Evolutionary conservation across 768 basidiomycete genomes (phyloP).

Genomic region (Megacollybia marginata): DNA sequence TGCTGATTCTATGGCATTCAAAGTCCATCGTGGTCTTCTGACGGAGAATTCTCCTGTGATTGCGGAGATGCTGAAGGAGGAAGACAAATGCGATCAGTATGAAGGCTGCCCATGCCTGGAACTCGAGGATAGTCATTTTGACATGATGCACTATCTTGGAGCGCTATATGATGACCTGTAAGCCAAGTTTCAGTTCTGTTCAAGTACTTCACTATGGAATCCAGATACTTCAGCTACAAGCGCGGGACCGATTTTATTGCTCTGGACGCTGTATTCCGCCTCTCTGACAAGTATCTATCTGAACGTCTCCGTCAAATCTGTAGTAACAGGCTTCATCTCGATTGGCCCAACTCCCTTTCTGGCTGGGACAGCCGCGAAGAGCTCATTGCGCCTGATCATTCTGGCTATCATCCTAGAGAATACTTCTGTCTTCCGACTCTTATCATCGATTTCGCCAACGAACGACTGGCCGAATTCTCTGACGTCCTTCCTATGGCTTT

Average conservation of each 20-base stretch:
- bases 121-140: slow-evolving; percentile 37
- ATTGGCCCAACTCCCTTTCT: slow-evolving; percentile 39
- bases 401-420: slow-evolving; percentile 31
- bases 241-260: slow-evolving; percentile 28
- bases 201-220: slow-evolving; percentile 25
- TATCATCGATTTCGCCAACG: not conserved
- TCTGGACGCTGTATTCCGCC: slow-evolving; percentile 35
- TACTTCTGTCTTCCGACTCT: not conserved
- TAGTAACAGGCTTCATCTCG: slow-evolving; percentile 29
- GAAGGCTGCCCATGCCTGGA: slow-evolving; percentile 4
- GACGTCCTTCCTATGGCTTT: not conserved
- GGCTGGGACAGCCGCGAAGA: slow-evolving; percentile 41
- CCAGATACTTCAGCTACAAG: slow-evolving; percentile 7
- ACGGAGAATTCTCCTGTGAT: slow-evolving; percentile 34
- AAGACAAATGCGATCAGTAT: too few relatives aligned
- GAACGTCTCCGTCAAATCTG: slow-evolving; percentile 35
- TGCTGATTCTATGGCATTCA: slow-evolving; percentile 31
- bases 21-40: slow-evolving; percentile 39
- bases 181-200: not conserved
- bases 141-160: slow-evolving; percentile 31
- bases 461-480: not conserved
- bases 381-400: slow-evolving; percentile 20
- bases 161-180: slow-evolving; percentile 46
- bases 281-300: slow-evolving; percentile 43
- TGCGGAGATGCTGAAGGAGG: slow-evolving; percentile 9